phyloP scores from a whole-genome alignment of 2,329 filamentous ascomycete genomes.

The Botrytis sinoallii region DNA sequence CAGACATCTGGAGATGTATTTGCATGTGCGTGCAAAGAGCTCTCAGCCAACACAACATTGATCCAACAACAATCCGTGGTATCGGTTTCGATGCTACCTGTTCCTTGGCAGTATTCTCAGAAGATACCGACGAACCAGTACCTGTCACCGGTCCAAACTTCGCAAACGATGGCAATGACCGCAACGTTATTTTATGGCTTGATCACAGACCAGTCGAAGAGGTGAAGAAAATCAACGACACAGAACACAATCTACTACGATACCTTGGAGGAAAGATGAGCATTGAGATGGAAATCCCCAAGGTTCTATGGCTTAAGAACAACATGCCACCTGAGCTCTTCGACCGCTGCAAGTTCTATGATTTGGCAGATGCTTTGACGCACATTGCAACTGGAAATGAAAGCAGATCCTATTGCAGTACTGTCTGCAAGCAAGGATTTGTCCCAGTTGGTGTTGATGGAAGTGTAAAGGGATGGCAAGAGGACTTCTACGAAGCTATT shows the following conservation, averaged over 20 bases:
- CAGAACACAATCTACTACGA: constrained; percentile 84
- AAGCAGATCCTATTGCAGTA: constrained; percentile 89
- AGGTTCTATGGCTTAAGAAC: constrained; percentile 97
- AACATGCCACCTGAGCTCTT: constrained; percentile 93
- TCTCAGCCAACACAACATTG: constrained; percentile 75
- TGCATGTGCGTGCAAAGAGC: constrained; percentile 83
- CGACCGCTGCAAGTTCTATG: constrained; percentile 93
- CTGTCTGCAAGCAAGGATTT: constrained; percentile 95
- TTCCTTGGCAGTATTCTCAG: constrained; percentile 85
- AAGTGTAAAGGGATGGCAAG: constrained; percentile 97
- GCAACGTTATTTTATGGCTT: constrained; percentile 96
- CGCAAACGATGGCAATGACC: constrained; percentile 73
- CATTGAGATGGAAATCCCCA: constrained; percentile 99
- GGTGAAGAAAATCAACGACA: constrained; percentile 89
- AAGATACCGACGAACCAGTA: constrained; percentile 86
- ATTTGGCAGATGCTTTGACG: constrained; percentile 87
- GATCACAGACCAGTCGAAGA: constrained; percentile 91
- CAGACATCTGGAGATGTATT: constrained; percentile 94
- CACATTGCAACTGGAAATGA: constrained; percentile 92
- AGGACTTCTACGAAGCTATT: constrained; percentile 85
- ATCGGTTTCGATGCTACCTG: constrained; percentile 99
- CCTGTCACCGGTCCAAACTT: constrained; percentile 89
- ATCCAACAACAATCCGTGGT: constrained; percentile 73
- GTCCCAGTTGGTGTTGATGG: constrained; percentile 96
- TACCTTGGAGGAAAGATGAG: constrained; percentile 99